Base-by-base conservation (phyloP, 2,329 filamentous ascomycete genomes). In the Botrytis paeoniae region DNA sequence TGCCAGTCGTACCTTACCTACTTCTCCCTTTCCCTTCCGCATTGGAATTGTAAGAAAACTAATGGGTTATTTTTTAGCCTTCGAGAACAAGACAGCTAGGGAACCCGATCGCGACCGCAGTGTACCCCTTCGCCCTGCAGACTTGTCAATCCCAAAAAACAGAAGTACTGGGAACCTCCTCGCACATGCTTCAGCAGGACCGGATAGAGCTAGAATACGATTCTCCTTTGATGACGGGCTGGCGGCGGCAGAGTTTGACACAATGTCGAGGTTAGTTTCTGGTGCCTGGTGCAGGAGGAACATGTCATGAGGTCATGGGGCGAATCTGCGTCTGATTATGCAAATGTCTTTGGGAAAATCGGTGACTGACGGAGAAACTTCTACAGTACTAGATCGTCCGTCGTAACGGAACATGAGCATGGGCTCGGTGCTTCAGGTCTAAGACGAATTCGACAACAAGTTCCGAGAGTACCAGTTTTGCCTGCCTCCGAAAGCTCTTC, bases 371-470 rank as follows among this genome's bases (percentile, higher is more conserved):
- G 69, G 73, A 57, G 75, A 75, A 71, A 74, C 73, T 74, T 74
- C 73, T 71, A 35, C 32, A 68, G 41, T 75, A 75, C 75, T 82
- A 97, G 93, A 85, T 93, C 93, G 80, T 89, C 94, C 80, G 88
- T 97, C 81, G 88, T 97, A 81, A 87, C 90, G 77, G 94, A 95
- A 83, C 93, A 95, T 83, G 94, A 97, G 80, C 93, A 96, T 86
- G 93, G 93, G 78, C 84, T 96, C 75, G 93, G 93, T 71, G 88
- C 92, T 62, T 97, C 94, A 73, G 95, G 96, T 77, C 88, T 99
- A 80, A 92, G 95, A 81, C 92, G 96, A 79, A 99, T 99, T 82
- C 93, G 96, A 81, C 95, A 98, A 83, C 91, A 94, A 79, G 92
- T 92, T 74, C 87, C 89, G 57, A 87, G 91, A 81, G 86, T 87